Conservation (phyloP, 495 filamentous ascomycete genomes). For the Geopyxis carbonaria region DNA sequence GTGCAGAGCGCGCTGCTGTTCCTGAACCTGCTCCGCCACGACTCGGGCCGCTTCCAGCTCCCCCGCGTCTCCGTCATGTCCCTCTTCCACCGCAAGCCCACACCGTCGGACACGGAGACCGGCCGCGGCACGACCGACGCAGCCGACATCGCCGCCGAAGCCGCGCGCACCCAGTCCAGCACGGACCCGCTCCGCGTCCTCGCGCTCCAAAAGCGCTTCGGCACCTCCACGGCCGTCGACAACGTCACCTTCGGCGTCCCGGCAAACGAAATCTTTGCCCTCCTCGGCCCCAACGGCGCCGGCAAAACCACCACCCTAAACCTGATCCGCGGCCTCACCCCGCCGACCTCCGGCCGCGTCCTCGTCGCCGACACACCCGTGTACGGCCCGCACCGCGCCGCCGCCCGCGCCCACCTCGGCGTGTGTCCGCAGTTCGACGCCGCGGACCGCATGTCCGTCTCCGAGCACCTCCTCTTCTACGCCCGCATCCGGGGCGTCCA, state of each 20-base stretch:
- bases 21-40: constrained; percentile 49
- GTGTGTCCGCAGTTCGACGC: constrained; percentile 61
- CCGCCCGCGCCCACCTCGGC: constrained; percentile 54
- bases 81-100: constrained; percentile 6
- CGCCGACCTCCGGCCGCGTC: constrained; percentile 49
- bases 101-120: constrained; percentile 23
- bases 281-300: constrained; percentile 76
- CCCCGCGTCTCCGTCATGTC: constrained; percentile 5
- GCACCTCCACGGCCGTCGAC: constrained; percentile 50
- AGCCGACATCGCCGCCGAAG: constrained; percentile 33
- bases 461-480: constrained; percentile 59
- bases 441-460: constrained; percentile 49
- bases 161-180: constrained; percentile 30
- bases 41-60: constrained; percentile 41
- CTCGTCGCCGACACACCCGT: constrained; percentile 59
- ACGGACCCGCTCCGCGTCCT: constrained; percentile 57
- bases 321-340: constrained; percentile 68
- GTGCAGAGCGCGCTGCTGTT: constrained; percentile 51
- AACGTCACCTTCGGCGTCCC: constrained; percentile 67
- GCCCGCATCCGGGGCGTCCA: constrained; percentile 50
- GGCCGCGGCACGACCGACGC: constrained; percentile 33
- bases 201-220: constrained; percentile 61
- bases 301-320: constrained; percentile 77
- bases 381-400: constrained; percentile 40
- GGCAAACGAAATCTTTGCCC: constrained; percentile 62